Conservation (phyloP, 305 asterid species). For the Solanum hybrid region DNA sequence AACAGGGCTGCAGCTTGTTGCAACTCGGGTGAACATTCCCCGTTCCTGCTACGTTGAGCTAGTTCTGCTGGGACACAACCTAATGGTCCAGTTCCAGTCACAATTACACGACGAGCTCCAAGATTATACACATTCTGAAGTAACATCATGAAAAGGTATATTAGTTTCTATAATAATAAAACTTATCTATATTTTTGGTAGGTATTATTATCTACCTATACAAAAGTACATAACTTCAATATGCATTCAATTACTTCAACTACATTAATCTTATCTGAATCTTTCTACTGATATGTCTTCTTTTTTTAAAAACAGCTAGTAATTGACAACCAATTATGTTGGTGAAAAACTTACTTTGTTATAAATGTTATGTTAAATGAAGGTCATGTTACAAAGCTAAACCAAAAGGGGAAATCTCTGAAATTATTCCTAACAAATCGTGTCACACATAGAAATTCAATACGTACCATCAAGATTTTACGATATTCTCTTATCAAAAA, state of each 20-base stretch:
- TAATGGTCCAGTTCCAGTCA: slow-evolving; percentile 49
- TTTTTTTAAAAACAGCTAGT: background rate
- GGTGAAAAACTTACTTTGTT: background rate
- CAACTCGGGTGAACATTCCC: slow-evolving; percentile 37
- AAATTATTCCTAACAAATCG: background rate
- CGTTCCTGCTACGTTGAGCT: slow-evolving; percentile 37
- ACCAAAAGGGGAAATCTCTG: background rate
- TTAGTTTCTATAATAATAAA: background rate
- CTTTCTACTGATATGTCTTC: background rate
- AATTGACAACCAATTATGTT: background rate
- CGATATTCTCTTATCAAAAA: slow-evolving; percentile 50
- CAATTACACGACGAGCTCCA: slow-evolving; percentile 41
- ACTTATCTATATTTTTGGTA: background rate
- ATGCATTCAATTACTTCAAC: background rate
- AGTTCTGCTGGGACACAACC: slow-evolving; percentile 59
- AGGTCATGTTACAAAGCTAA: background rate
- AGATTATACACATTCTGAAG: slow-evolving; percentile 26
- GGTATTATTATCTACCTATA: background rate
- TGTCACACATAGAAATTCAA: background rate
- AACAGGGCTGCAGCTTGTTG: slow-evolving; percentile 36
- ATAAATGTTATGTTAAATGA: background rate
- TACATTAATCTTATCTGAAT: background rate
- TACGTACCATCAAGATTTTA: slow-evolving; percentile 40
- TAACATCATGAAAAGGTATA: background rate
- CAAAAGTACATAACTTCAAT: background rate